Evolutionary conservation across 768 basidiomycete genomes (phyloP), one percentile per base, ranked within the genome.

Genomic region (Pisolithus sp.): DNA sequence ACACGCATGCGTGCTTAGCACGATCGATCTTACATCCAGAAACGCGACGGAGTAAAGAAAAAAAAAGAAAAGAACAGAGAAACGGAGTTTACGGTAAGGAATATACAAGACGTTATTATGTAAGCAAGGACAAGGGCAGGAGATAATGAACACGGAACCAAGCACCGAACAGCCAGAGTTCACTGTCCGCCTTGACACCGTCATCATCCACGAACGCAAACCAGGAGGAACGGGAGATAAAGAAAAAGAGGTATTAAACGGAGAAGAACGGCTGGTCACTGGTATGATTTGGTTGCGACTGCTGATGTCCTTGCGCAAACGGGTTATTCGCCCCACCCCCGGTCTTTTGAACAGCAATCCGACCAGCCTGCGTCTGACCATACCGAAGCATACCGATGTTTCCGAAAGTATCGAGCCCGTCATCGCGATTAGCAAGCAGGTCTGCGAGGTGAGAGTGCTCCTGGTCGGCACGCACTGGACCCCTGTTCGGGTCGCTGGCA

Each of bases 341-440:
- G 49, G 79, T 74, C 65, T 71, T 72, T 56, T 81, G 78, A 10
- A 62, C 55, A 20, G 73, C 57, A 31, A 81, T 36, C 7, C 72
- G 69, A 8, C 81, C 81, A 17, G 79, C 82, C 34, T 76, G 73
- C 0, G 80, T 79, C 46, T 80, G 73, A 2, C 82, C 83, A 53
- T 82, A 88, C 76, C 93, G 80, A 55, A 95, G 65, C 48, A 74
- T 55, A 18, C 95, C 95, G 30, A 82, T 60, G 66, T 98, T 99
- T 47, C 95, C 95, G 63, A 97, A 98, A 49, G 95, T 95, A 70
- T 99, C 96, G 64, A 88, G 74, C 1, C 96, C 95, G 59, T 90
- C 93, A 51, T 96, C 94, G 47, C 86, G 77, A 62, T 89, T 90
- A 6, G 90, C 94, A 56, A 97, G 83, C 59, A 97, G 68, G 49